These are phyloP conservation scores for Mollisia scopiformis DNA, from an alignment of 2,329 filamentous ascomycete genomes.

Conservation along the genomic window DNA sequence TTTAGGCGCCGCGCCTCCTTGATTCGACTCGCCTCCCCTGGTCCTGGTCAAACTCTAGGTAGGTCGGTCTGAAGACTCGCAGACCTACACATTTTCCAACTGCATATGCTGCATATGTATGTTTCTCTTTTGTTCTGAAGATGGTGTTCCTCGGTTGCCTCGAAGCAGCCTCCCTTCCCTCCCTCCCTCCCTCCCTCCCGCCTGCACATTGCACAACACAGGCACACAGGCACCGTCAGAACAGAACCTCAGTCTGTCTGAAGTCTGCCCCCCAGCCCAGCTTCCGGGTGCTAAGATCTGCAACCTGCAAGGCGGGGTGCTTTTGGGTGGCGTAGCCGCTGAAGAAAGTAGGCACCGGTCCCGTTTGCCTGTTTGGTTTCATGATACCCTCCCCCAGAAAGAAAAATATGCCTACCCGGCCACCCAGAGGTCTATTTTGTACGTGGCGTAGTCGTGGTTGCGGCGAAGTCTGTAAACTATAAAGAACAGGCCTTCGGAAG, in stretches of 20 bases:
- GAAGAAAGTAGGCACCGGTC: background rate
- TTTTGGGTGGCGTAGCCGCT: background rate
- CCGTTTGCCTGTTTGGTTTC: background rate
- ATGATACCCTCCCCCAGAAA: background rate
- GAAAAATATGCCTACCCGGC: too few species aligned
- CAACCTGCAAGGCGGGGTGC: background rate
- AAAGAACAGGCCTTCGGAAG: background rate
- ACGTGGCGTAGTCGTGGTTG: constrained; percentile 6
- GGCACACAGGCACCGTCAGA: too few species aligned
- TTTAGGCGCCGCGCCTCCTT: constrained; percentile 4
- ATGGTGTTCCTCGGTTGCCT: background rate
- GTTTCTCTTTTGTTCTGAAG: background rate
- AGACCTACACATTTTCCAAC: background rate
- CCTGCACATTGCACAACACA: too few species aligned
- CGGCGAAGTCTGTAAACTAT: background rate
- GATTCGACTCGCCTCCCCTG: background rate
- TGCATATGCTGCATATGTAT: background rate
- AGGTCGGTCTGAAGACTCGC: background rate
- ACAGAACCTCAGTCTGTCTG: background rate
- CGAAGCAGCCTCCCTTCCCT: background rate
- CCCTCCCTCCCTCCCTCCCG: background rate
- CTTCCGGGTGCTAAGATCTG: background rate
- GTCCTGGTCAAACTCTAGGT: background rate
- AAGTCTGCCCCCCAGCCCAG: background rate
- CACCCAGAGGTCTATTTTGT: background rate